These are phyloP conservation scores for Tuber calosporum DNA, from an alignment of 495 filamentous ascomycete species.

Conservation along the genomic window DNA sequence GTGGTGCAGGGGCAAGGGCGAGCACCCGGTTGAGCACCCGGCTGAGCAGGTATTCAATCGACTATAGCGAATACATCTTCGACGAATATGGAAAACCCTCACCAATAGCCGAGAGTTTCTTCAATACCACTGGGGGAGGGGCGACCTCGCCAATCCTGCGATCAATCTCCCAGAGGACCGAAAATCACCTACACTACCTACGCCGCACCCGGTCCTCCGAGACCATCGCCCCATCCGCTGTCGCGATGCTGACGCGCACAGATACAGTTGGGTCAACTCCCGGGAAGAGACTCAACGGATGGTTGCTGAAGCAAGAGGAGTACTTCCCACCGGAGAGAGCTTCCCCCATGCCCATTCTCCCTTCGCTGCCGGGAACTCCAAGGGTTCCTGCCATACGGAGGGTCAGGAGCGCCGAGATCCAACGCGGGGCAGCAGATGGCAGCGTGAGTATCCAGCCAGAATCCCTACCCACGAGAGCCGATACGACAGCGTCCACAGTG, in stretches of 20 bases:
- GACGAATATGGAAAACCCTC: slow-evolving; percentile 16
- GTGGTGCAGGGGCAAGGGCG: neutral
- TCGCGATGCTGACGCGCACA: slow-evolving; percentile 9
- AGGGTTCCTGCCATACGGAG: neutral
- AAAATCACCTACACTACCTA: slow-evolving; percentile 3
- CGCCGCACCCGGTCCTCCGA: slow-evolving; percentile 20
- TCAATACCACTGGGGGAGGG: neutral
- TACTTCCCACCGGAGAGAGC: slow-evolving; percentile 11
- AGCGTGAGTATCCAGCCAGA: neutral
- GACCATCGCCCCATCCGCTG: slow-evolving; percentile 13
- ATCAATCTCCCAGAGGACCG: slow-evolving; percentile 15
- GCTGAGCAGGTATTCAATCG: slow-evolving; percentile 10
- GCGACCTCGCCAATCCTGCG: slow-evolving; percentile 11
- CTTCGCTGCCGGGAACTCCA: slow-evolving; percentile 1
- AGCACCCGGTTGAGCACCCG: neutral
- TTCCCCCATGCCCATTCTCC: slow-evolving; percentile 3
- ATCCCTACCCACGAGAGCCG: neutral
- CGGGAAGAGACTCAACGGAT: slow-evolving; percentile 7
- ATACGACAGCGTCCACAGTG: slow-evolving; percentile 4
- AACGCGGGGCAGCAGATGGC: neutral
- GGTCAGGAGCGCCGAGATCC: neutral
- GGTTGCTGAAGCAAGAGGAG: slow-evolving; percentile 15
- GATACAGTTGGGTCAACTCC: slow-evolving; percentile 14
- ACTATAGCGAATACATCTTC: slow-evolving; percentile 23
- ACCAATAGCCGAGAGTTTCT: slow-evolving; percentile 12